Conservation (phyloP, 2,329 filamentous ascomycete genomes). For the Mycosphaerella sp. region DNA sequence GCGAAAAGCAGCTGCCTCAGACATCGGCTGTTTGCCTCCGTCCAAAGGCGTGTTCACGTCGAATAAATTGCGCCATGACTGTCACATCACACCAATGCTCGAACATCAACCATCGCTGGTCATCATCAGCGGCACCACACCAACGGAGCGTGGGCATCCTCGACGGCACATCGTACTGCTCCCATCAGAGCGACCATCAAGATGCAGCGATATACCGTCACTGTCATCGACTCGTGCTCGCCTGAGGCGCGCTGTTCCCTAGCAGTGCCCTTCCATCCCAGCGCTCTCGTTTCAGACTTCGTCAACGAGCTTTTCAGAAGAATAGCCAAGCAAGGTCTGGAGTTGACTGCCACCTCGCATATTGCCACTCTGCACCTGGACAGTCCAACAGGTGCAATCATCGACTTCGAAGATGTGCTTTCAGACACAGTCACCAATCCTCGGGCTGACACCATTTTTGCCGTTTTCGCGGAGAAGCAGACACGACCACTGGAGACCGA, state of each 20-base stretch:
- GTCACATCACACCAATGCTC: background rate
- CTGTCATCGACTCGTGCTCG: conserved; percentile 14
- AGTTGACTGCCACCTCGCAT: conserved; percentile 16
- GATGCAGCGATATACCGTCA: conserved; percentile 27
- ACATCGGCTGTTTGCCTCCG: background rate
- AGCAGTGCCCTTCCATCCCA: conserved; percentile 20
- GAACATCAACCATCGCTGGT: background rate
- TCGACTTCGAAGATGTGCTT: conserved; percentile 28
- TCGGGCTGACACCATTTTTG: conserved; percentile 25
- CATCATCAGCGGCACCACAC: background rate
- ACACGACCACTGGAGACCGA: background rate
- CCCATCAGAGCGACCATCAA: background rate
- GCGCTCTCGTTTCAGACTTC: conserved; percentile 16
- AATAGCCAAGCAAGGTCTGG: conserved; percentile 12
- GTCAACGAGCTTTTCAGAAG: conserved; percentile 21
- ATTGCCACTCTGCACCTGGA: conserved; percentile 25
- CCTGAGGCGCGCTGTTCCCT: conserved; percentile 12
- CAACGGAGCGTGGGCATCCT: too few relatives aligned
- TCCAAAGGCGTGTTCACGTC: background rate
- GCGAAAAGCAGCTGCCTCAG: background rate
- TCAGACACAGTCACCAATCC: conserved; percentile 22
- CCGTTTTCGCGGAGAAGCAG: conserved; percentile 15
- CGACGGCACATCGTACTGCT: background rate
- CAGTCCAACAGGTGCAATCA: conserved; percentile 23
- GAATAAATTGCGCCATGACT: too few relatives aligned